Evolutionary conservation across 176 grass and related monocot species (phyloP), one percentile per base, ranked within the genome.

Genomic region (Cenchrus purpureus): DNA sequence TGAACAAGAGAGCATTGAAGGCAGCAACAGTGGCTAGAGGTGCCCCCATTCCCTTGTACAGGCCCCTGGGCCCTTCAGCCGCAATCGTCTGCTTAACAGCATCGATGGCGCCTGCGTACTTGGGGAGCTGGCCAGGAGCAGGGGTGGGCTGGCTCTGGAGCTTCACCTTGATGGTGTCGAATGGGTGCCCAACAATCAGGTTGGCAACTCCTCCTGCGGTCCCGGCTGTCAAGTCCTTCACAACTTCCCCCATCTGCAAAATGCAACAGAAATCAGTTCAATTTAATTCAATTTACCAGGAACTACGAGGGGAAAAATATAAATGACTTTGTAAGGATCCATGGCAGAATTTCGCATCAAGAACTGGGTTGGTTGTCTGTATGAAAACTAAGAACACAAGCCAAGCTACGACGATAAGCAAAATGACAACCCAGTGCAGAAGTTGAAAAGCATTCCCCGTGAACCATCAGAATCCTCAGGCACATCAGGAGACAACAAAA

Each of bases 121-220:
- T 98, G 12, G 91, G 93, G 16, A 91, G 76, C 83, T 93, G 93
- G 12, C 95, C 95, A 0, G 91, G 91, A 6, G 86, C 85, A 58
- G 95, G 91, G 32, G 83, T 80, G 5, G 95, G 90, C 60, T 97
- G 95, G 77, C 95, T 97, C 83, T 97, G 92, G 54, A 97, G 95
- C 87, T 97, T 97, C 10, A 97, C 95, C 86, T 97, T 97, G 83
- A 97, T 92, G 59, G 92, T 97, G 82, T 97, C 95, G 60, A 97
- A 97, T 9, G 95, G 95, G 78, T 97, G 95, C 20, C 95, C 92
- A 7, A 94, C 90, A 13, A 97, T 45, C 48, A 97, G 84, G 72
- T 94, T 94, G 10, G 92, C 95, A 22, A 68, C 91, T 65, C 95
- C 95, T 50, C 95, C 92, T 7, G 88, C 71, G 2, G 95, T 97